Percentiles rank a stretch among this genome's conserved stretches.
Conservation (phyloP, 768 basidiomycete species). For the Mycena rebaudengoi region DNA sequence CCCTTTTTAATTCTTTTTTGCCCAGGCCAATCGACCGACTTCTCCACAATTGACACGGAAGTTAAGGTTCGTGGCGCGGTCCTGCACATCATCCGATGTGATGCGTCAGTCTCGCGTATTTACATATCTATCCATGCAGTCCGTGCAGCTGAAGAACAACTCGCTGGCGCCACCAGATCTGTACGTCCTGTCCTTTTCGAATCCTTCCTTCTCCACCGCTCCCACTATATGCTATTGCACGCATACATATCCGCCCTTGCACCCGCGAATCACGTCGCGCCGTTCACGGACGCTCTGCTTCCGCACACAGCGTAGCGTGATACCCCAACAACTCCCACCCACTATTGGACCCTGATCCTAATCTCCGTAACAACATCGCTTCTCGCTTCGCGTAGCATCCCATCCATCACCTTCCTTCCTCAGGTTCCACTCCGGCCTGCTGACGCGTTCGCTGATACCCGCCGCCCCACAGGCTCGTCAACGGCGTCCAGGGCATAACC, state of each 20-base stretch:
- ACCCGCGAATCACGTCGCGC: background rate
- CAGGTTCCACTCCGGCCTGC: too few species aligned
- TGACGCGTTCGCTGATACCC: too few species aligned
- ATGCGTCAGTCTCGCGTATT: too few species aligned
- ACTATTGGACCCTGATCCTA: slow-evolving; percentile 15
- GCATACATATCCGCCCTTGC: background rate
- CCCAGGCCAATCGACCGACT: slow-evolving; percentile 65
- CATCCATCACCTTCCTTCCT: background rate
- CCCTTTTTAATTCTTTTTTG: too few species aligned
- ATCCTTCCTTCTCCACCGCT: too few species aligned
- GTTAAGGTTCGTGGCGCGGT: too few species aligned
- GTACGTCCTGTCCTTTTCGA: slow-evolving; percentile 51
- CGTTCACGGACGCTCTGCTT: slow-evolving; percentile 11
- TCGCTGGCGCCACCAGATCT: slow-evolving; percentile 67
- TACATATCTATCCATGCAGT: background rate
- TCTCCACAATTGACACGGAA: slow-evolving; percentile 66
- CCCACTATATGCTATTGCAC: too few species aligned
- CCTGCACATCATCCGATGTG: too few species aligned
- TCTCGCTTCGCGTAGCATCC: too few species aligned
- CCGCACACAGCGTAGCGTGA: too few species aligned
- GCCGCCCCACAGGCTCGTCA: slow-evolving; percentile 5
- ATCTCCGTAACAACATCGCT: too few species aligned
- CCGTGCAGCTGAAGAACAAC: slow-evolving; percentile 57
- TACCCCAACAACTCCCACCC: too few species aligned
- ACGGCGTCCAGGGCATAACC: slow-evolving; percentile 53